phyloP scores from a whole-genome alignment of 805 yeast species.

The Yarrowia alimentaria region DNA sequence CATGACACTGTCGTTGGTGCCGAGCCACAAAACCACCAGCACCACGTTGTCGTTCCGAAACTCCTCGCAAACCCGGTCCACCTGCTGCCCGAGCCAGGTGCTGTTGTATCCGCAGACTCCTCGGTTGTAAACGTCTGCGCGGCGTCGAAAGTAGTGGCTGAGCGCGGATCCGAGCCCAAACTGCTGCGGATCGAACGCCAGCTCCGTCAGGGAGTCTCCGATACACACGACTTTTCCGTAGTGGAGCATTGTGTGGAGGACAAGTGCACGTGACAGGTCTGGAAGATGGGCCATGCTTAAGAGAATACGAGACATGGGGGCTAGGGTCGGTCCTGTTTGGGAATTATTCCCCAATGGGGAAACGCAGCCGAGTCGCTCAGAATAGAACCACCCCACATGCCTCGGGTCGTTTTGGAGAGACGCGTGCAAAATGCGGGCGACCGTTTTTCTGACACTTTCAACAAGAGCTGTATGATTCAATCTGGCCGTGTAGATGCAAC shows the following conservation, averaged over 20 bases:
- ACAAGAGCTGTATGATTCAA: no score
- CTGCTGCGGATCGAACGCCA: slow-evolving; percentile 4
- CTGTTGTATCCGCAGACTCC: slow-evolving; percentile 8
- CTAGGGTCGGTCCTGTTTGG: no score
- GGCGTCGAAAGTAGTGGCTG: slow-evolving; percentile 14
- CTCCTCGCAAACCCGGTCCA: slow-evolving; percentile 15
- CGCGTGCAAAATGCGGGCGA: no score
- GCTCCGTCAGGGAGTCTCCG: slow-evolving; percentile 14
- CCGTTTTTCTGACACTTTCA: no score
- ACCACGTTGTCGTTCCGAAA: slow-evolving; percentile 1
- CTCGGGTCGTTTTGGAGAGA: no score
- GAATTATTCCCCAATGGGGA: no score
- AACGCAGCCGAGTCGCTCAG: no score
- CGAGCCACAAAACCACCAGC: slow-evolving; percentile 16
- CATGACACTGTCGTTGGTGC: slow-evolving; percentile 27
- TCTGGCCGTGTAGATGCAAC: no score
- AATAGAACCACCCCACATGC: no score
- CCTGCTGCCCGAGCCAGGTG: slow-evolving; percentile 5
- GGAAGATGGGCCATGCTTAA: no score
- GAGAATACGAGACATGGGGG: no score
- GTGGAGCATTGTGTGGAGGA: neutral
- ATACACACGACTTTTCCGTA: slow-evolving; percentile 20
- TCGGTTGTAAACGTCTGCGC: slow-evolving; percentile 23
- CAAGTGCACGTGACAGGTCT: no score
- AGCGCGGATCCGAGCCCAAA: slow-evolving; percentile 2